Percentiles rank a stretch among this genome's conserved stretches.
Evolutionary conservation across 352 stramenopile species (phyloP).

Genomic region (Globisporangium viniferum): DNA sequence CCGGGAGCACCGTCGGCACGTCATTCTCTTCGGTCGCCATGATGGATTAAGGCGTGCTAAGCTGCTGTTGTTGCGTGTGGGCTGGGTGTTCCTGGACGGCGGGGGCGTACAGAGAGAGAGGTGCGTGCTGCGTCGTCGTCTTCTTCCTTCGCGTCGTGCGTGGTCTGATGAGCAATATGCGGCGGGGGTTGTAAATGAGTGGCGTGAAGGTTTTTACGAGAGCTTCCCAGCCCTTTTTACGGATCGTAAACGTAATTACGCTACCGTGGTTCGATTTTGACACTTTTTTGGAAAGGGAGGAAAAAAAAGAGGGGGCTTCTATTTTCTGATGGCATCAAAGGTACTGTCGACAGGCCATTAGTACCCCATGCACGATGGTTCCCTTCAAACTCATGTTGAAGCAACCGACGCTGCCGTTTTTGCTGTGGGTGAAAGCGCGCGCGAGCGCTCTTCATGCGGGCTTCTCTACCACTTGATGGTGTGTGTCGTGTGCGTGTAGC

Average conservation of each 20-base stretch:
- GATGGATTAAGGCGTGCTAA: slow-evolving; percentile 2
- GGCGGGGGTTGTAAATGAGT: slow-evolving; percentile 35
- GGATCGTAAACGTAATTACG: slow-evolving; percentile 25
- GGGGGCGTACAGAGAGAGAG: background rate
- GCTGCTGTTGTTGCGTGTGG: slow-evolving; percentile 6
- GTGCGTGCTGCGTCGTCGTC: slow-evolving; percentile 1
- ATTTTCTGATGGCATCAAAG: background rate
- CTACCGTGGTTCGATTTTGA: background rate
- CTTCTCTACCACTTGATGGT: too few species aligned
- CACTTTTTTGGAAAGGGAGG: background rate
- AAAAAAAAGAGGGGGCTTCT: background rate
- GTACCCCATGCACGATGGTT: background rate
- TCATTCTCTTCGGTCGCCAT: slow-evolving; percentile 51
- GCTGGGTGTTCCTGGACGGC: slow-evolving; percentile 6
- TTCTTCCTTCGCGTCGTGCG: slow-evolving; percentile 13
- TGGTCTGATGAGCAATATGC: slow-evolving; percentile 8
- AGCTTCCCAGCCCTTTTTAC: slow-evolving; percentile 16
- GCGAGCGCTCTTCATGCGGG: too few species aligned
- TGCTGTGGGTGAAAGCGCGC: background rate
- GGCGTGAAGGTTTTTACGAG: slow-evolving; percentile 24
- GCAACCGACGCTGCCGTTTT: background rate
- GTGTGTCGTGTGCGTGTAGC: too few species aligned
- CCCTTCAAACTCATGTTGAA: background rate
- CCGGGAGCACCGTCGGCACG: slow-evolving; percentile 38
- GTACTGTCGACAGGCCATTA: slow-evolving; percentile 13